Evolutionary conservation across 169 alveolate genomes (phyloP).

Genomic region (Cyclospora cayetanensis): DNA sequence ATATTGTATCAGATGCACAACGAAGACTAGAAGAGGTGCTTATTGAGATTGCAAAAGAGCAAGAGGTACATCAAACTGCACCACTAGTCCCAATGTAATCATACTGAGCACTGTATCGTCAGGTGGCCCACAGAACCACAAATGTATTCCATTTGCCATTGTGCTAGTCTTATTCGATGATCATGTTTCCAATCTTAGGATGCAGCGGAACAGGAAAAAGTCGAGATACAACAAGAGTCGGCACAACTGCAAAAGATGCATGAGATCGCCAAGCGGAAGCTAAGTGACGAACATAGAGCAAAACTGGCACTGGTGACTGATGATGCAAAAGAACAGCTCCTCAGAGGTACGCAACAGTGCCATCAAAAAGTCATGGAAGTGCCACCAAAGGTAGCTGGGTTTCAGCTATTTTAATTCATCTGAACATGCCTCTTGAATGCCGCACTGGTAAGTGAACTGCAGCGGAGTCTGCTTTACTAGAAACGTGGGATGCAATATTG

Average conservation of each 20-base stretch:
- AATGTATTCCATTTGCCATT: too few relatives aligned
- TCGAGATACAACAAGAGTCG: neutral
- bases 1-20: constrained; percentile 12
- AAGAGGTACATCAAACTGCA: too few relatives aligned
- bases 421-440: too few relatives aligned
- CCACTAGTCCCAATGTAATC: too few relatives aligned
- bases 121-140: too few relatives aligned
- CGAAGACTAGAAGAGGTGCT: constrained; percentile 25
- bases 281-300: constrained; percentile 11
- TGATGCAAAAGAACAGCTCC: neutral
- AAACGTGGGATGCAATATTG: too few relatives aligned
- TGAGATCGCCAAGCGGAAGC: constrained; percentile 42
- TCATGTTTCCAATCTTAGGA: neutral
- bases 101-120: too few relatives aligned
- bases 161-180: neutral
- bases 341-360: constrained; percentile 1
- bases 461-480: too few relatives aligned
- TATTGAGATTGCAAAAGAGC: constrained; percentile 32
- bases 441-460: too few relatives aligned
- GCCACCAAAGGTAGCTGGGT: too few relatives aligned
- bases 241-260: neutral
- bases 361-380: too few relatives aligned
- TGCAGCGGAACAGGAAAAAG: constrained; percentile 19
- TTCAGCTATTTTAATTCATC: too few relatives aligned
- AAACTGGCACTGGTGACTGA: constrained; percentile 25